Evolutionary conservation across 2,329 filamentous ascomycete genomes (phyloP).

Genomic region (Xylaria sp.): DNA sequence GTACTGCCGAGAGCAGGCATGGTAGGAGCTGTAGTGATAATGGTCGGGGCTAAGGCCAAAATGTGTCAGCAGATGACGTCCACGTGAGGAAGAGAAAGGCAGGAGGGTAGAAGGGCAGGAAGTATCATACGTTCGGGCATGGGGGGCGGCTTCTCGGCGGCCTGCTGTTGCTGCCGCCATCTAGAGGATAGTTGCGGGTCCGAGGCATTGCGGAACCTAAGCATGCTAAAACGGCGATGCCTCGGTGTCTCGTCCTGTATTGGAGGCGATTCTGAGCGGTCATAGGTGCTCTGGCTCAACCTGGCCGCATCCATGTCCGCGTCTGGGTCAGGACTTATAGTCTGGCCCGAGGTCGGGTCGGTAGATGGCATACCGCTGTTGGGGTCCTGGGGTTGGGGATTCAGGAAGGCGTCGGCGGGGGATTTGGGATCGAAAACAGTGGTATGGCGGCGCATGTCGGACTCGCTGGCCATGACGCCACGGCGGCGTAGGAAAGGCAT

Average conservation of each 20-base stretch:
- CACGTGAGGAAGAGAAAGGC: neutral
- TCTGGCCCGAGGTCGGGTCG: conserved; percentile 29
- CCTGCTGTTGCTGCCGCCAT: conserved; percentile 73
- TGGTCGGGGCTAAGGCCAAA: conserved; percentile 67
- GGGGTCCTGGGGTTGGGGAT: conserved; percentile 26
- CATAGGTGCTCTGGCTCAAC: conserved; percentile 46
- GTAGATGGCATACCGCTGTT: conserved; percentile 41
- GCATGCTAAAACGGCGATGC: conserved; percentile 72
- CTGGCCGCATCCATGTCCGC: conserved; percentile 31
- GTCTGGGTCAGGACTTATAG: conserved; percentile 1
- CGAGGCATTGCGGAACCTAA: conserved; percentile 91
- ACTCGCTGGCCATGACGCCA: conserved; percentile 68
- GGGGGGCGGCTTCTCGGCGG: conserved; percentile 64
- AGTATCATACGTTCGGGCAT: conserved; percentile 64
- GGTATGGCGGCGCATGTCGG: conserved; percentile 66
- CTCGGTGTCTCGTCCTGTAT: conserved; percentile 65
- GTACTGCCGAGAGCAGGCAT: conserved; percentile 61
- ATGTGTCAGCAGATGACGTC: conserved; percentile 39
- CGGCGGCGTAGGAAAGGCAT: conserved; percentile 72
- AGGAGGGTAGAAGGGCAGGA: neutral
- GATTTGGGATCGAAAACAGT: conserved; percentile 49
- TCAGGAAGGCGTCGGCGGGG: too few relatives aligned
- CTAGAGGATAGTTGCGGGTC: conserved; percentile 86
- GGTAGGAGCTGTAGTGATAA: conserved; percentile 93
- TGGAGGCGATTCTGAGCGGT: conserved; percentile 60